Conservation (phyloP, 768 basidiomycete genomes). For the Psilocybe cubensis region DNA sequence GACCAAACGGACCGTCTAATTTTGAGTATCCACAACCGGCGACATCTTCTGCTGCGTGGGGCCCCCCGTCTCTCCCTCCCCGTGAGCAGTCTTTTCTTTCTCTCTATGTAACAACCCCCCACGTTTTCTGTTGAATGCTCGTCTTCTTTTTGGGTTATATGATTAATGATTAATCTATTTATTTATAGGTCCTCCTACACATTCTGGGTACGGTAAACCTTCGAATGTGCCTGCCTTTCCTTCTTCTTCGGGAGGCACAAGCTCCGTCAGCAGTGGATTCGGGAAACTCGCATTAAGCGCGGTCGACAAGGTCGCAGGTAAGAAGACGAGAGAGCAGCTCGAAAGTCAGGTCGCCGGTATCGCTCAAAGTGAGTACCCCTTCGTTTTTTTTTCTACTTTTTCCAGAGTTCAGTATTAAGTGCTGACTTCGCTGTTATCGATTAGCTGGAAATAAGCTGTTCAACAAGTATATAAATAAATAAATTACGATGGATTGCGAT, state of each 20-base stretch:
- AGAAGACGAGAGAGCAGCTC: slow-evolving; percentile 49
- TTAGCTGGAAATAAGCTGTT: slow-evolving; percentile 49
- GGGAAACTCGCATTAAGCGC: slow-evolving; percentile 45
- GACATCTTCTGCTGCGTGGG: slow-evolving; percentile 16
- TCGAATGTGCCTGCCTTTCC: slow-evolving; percentile 4
- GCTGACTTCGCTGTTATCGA: slow-evolving; percentile 10
- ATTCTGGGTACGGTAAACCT: slow-evolving; percentile 16
- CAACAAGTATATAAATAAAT: slow-evolving; percentile 46
- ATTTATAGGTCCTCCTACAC: slow-evolving; percentile 9
- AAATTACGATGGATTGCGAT: background rate
- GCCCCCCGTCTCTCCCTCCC: slow-evolving; percentile 17
- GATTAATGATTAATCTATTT: slow-evolving; percentile 5
- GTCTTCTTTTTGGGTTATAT: background rate
- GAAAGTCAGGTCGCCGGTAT: slow-evolving; percentile 49
- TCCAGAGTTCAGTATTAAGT: background rate
- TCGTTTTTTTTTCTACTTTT: slow-evolving; percentile 10
- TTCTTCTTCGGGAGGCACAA: slow-evolving; percentile 5
- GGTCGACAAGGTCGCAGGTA: slow-evolving; percentile 62
- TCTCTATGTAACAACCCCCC: background rate
- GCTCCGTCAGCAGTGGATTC: slow-evolving; percentile 26
- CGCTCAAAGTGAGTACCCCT: slow-evolving; percentile 57
- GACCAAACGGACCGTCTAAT: slow-evolving; percentile 1
- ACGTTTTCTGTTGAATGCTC: background rate
- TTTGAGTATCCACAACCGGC: slow-evolving; percentile 15
- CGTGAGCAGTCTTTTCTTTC: background rate